Evolutionary conservation across 1,139 yeast species (phyloP).

Genomic region (Candida tunisiensis): DNA sequence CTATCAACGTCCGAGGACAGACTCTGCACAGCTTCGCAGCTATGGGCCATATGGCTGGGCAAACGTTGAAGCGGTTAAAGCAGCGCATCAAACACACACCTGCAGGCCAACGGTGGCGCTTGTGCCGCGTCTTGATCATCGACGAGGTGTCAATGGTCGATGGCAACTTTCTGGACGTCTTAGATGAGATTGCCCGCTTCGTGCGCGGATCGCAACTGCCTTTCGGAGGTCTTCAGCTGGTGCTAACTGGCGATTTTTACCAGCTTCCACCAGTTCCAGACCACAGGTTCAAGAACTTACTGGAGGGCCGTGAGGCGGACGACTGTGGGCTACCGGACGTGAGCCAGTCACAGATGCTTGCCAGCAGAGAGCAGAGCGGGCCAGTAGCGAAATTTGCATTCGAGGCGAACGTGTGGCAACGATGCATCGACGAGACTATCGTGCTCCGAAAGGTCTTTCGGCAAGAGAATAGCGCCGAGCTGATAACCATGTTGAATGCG

Average conservation of each 20-base stretch:
- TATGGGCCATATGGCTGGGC: conserved; percentile 56
- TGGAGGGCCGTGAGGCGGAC: no score
- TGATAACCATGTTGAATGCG: conserved; percentile 60
- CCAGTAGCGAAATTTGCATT: conserved; percentile 41
- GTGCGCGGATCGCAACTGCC: conserved; percentile 25
- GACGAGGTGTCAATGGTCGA: conserved; percentile 90
- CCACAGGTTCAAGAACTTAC: conserved; percentile 2
- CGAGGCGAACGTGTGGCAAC: conserved; percentile 61
- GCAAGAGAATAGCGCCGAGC: conserved; percentile 64
- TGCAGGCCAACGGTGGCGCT: conserved; percentile 44
- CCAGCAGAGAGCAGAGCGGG: conserved; percentile 13
- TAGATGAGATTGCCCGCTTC: conserved; percentile 45
- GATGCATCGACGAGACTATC: conserved; percentile 41
- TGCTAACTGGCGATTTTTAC: conserved; percentile 71
- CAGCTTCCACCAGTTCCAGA: conserved; percentile 67
- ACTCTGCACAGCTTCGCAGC: conserved; percentile 82
- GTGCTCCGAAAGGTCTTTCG: conserved; percentile 70
- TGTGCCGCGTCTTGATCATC: conserved; percentile 46
- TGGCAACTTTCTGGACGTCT: conserved; percentile 52
- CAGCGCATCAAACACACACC: conserved; percentile 24
- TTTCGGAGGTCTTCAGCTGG: conserved; percentile 72
- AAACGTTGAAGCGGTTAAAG: conserved; percentile 29
- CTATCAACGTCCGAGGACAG: conserved; percentile 78
- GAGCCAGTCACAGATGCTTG: no score
- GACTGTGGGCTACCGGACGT: no score